These are phyloP conservation scores for Komagataella phaffii DNA, from an alignment of 805 yeast species.

Conservation along the genomic window DNA sequence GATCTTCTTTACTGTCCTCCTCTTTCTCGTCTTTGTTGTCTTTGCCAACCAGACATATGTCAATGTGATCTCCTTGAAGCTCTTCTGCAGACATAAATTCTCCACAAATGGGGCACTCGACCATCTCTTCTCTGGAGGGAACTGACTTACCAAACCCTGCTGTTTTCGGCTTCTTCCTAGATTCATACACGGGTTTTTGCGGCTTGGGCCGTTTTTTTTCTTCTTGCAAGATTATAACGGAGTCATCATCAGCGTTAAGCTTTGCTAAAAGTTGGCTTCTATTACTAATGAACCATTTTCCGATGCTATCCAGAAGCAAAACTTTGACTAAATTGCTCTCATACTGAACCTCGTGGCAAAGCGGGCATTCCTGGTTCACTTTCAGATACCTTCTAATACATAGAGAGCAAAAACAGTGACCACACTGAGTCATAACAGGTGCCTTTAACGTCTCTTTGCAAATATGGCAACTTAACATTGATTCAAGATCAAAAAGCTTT, in stretches of 20 bases:
- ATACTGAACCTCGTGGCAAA: slow-evolving; percentile 58
- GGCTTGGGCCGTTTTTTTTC: not conserved
- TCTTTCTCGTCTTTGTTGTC: not conserved
- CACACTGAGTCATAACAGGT: slow-evolving; percentile 77
- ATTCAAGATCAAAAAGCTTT: slow-evolving; percentile 44
- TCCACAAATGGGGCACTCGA: slow-evolving; percentile 58
- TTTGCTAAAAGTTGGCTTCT: slow-evolving; percentile 24
- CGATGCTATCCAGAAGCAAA: slow-evolving; percentile 58
- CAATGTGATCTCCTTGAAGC: slow-evolving; percentile 49
- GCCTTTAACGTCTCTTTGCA: slow-evolving; percentile 74
- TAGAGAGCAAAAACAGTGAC: slow-evolving; percentile 80
- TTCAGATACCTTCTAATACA: slow-evolving; percentile 67
- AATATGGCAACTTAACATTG: slow-evolving; percentile 68
- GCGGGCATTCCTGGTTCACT: slow-evolving; percentile 55
- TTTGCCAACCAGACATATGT: slow-evolving; percentile 35
- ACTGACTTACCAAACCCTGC: not conserved
- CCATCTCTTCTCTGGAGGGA: slow-evolving; percentile 13
- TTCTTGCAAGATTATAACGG: not conserved
- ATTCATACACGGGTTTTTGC: not conserved
- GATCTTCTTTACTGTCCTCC: slow-evolving; percentile 3
- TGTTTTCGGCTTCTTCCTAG: slow-evolving; percentile 2
- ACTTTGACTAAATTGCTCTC: slow-evolving; percentile 61
- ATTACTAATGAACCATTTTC: slow-evolving; percentile 32
- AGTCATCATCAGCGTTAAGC: slow-evolving; percentile 7
- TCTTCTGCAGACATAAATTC: slow-evolving; percentile 37